These are phyloP conservation scores for Ustulina deusta DNA, from an alignment of 2,329 filamentous ascomycete genomes.

Conservation along the genomic window DNA sequence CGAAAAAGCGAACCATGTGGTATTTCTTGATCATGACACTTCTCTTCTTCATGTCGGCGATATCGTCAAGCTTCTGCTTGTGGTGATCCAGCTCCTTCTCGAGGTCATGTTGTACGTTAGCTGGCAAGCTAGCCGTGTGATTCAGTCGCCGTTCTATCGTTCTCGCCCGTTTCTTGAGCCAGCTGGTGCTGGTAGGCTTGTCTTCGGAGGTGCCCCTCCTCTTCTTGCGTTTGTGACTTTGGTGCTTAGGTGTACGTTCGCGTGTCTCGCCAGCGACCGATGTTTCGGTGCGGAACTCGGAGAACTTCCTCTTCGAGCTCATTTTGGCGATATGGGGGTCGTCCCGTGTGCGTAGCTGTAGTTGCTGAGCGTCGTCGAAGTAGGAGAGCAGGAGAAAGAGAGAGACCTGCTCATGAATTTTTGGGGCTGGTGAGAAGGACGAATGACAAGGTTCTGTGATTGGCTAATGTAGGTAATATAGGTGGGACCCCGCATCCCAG, in stretches of 20 bases:
- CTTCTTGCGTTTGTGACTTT: slow-evolving; percentile 50
- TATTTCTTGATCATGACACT: slow-evolving; percentile 81
- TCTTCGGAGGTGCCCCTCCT: slow-evolving; percentile 57
- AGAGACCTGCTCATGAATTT: slow-evolving; percentile 16
- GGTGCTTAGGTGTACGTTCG: slow-evolving; percentile 34
- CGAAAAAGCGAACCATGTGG: slow-evolving; percentile 88
- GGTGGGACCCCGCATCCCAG: not conserved
- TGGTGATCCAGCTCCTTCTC: slow-evolving; percentile 78
- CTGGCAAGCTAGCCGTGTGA: slow-evolving; percentile 71
- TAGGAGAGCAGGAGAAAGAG: not conserved
- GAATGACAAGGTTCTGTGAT: slow-evolving; percentile 12
- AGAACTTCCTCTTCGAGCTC: slow-evolving; percentile 49
- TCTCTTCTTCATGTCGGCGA: slow-evolving; percentile 70
- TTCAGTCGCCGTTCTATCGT: slow-evolving; percentile 75
- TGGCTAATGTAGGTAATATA: slow-evolving; percentile 17
- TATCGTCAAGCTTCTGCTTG: slow-evolving; percentile 71
- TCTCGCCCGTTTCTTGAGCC: slow-evolving; percentile 77
- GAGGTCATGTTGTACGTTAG: slow-evolving; percentile 74
- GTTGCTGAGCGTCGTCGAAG: not conserved
- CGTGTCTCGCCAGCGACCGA: slow-evolving; percentile 35
- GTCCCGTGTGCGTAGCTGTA: slow-evolving; percentile 1
- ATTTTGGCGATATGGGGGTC: slow-evolving; percentile 33
- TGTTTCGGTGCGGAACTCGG: slow-evolving; percentile 44
- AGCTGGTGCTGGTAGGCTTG: slow-evolving; percentile 64
- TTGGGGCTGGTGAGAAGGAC: slow-evolving; percentile 9